Evolutionary conservation across 257 asterid species (phyloP), one percentile per base, ranked within the genome.

Genomic region (Ocimum tenuiflorum): DNA sequence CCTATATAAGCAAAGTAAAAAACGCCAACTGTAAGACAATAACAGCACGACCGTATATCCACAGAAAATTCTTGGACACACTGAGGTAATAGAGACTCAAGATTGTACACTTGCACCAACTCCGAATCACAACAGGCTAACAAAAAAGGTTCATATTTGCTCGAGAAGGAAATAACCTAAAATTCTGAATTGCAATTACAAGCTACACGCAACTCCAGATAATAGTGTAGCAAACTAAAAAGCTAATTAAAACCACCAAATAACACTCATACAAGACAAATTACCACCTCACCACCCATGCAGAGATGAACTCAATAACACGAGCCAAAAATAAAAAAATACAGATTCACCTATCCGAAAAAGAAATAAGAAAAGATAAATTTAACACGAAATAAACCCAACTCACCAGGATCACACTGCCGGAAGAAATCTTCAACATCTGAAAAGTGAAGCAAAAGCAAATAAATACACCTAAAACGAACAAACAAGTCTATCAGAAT

Each of bases 391-490:
- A 31, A 2, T 7, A 56, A 65, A 55, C 72, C 70, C 38, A 65
- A 75, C 88, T 80, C 73, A 83, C 88, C 88, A 53, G 88, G 88
- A 78, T 83, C 83, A 61, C 85, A 83, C 78, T 73, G 88, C 55
- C 70, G 79, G 59, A 61, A 80, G 67, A 83, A 80, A 0, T 67
- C 83, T 52, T 78, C 83, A 35, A 80, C 83, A 35, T 83, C 85
- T 83, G 88, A 50, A 73, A 65, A 70, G 7, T 8, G 15, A 24
- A 31, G 60, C 9, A 33, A 6, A 31, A 19, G 10, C 1, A 27
- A 54, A 29, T 7, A 58, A 18, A 35, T 36, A 36, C 0, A 35
- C 18, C 47, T 20, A 56, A 8, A 49, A 74, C 55, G 50, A 67
- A 75, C 33, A 54, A 51, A 8, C 0, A 45, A 52, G 35, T 6